These are phyloP conservation scores for Phymatotrichopsis omnivora DNA, from an alignment of 2,329 filamentous ascomycete species.

Conservation along the genomic window DNA sequence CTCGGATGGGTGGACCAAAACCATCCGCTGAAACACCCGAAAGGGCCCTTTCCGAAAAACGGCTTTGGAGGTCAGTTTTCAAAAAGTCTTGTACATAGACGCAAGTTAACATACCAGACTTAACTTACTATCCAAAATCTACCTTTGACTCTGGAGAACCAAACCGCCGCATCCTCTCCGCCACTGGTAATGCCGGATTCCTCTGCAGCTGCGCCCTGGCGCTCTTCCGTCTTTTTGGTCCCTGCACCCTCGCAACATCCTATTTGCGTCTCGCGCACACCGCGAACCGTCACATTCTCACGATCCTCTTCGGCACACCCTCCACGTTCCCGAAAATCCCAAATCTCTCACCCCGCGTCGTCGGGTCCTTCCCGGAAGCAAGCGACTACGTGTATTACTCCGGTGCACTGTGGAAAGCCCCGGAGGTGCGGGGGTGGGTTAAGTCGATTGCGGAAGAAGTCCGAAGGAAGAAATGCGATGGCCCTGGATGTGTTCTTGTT, in stretches of 20 bases:
- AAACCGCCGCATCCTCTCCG: slow-evolving; percentile 5
- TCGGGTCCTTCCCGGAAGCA: slow-evolving; percentile 15
- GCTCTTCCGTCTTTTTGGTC: slow-evolving; percentile 10
- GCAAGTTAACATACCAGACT: slow-evolving; percentile 6
- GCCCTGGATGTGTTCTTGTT: slow-evolving; percentile 8
- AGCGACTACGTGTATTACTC: slow-evolving; percentile 16
- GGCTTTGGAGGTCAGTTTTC: slow-evolving; percentile 16
- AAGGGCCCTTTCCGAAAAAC: too few species aligned
- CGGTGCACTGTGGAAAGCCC: slow-evolving; percentile 6
- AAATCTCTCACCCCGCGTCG: slow-evolving; percentile 11
- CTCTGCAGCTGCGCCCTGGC: slow-evolving; percentile 18
- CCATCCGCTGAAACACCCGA: slow-evolving; percentile 10
- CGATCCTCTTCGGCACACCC: slow-evolving; percentile 1
- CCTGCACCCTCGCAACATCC: slow-evolving; percentile 13
- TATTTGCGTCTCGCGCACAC: slow-evolving; percentile 12
- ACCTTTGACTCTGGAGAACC: slow-evolving; percentile 10
- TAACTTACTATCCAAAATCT: slow-evolving; percentile 13
- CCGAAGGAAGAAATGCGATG: slow-evolving; percentile 10
- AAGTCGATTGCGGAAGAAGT: slow-evolving; percentile 6
- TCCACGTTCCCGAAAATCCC: slow-evolving; percentile 9
- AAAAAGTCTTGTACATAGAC: neutral
- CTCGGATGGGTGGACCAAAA: slow-evolving; percentile 18
- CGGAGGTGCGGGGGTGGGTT: slow-evolving; percentile 15
- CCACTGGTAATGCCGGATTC: slow-evolving; percentile 7
- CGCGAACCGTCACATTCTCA: slow-evolving; percentile 13